A percentile compares a stretch with the other conserved stretches of the same genome.
Conservation (phyloP, 306 rosid genomes). For the Alnus glutinosa region DNA sequence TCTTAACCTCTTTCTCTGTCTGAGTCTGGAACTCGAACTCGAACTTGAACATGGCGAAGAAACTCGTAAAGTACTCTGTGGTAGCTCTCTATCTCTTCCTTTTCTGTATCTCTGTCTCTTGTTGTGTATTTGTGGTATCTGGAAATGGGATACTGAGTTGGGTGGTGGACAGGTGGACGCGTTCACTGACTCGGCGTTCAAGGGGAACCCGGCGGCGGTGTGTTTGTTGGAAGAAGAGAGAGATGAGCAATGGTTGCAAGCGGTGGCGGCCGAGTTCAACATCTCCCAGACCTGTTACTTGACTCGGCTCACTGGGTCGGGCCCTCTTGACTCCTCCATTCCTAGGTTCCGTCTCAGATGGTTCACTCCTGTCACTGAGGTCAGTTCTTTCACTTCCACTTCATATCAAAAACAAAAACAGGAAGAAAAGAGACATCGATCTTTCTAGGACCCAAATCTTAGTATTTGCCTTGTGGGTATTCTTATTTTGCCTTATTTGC, state of each 20-base stretch:
- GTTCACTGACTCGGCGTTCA: conserved; percentile 65
- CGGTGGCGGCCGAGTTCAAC: conserved; percentile 62
- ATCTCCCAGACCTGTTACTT: conserved; percentile 49
- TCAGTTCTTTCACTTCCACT: conserved; percentile 14
- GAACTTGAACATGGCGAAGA: conserved; percentile 39
- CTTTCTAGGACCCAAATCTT: background rate
- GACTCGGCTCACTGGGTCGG: conserved; percentile 33
- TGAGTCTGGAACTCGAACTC: background rate
- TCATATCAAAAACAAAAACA: background rate
- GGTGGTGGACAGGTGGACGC: conserved; percentile 56
- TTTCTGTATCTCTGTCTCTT: background rate
- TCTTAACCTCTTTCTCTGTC: no score
- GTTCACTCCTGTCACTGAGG: conserved; percentile 77
- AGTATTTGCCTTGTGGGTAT: background rate
- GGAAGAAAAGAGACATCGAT: background rate
- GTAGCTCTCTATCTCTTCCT: conserved; percentile 27
- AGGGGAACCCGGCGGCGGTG: conserved; percentile 79
- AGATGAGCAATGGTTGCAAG: conserved; percentile 58
- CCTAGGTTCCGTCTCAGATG: conserved; percentile 73
- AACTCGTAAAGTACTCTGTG: conserved; percentile 55
- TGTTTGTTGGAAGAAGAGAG: conserved; percentile 62
- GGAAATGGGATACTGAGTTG: conserved; percentile 7
- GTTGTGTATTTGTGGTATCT: background rate
- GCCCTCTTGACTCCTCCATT: conserved; percentile 24
- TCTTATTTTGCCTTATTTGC: background rate